Percentiles rank a stretch among this genome's conserved stretches.
These are phyloP conservation scores for Diaporthe vexans DNA, from an alignment of 2,329 filamentous ascomycete genomes.

Conservation along the genomic window DNA sequence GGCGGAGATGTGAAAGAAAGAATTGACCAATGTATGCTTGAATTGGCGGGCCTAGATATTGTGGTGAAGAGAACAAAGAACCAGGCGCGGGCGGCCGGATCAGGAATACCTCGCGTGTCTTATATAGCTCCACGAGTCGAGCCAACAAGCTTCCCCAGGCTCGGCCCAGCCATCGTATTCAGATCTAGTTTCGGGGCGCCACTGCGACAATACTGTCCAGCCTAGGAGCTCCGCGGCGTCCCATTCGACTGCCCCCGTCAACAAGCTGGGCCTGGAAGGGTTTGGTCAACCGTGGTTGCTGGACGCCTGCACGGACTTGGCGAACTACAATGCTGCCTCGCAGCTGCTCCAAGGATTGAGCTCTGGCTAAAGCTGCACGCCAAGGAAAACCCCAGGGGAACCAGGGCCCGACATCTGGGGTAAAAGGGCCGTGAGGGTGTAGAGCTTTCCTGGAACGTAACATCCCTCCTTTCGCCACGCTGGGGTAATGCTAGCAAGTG, in stretches of 20 bases:
- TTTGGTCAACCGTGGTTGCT: constrained; percentile 24
- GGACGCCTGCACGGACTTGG: constrained; percentile 26
- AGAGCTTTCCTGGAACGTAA: constrained; percentile 3
- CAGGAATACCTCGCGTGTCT: constrained; percentile 11
- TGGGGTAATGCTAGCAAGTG: constrained; percentile 3
- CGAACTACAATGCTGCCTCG: constrained; percentile 2
- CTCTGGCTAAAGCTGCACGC: constrained; percentile 22
- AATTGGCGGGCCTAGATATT: constrained; percentile 1
- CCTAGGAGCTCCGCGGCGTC: neutral
- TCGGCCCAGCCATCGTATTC: constrained; percentile 32
- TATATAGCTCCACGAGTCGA: constrained; percentile 28
- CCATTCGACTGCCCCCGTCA: constrained; percentile 15
- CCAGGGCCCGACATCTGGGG: constrained; percentile 22
- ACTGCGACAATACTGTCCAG: constrained; percentile 9
- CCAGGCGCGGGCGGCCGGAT: neutral
- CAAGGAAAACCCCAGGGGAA: neutral
- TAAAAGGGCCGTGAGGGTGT: constrained; percentile 27
- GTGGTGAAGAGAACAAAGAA: constrained; percentile 10
- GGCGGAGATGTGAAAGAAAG: neutral
- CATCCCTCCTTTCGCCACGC: neutral
- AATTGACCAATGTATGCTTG: neutral
- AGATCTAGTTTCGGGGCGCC: constrained; percentile 13
- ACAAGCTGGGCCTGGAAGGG: constrained; percentile 20
- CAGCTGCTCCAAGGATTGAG: constrained; percentile 16
- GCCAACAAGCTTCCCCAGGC: neutral